Evolutionary conservation across 306 rosid genomes (phyloP), one percentile per base, ranked within the genome.

Genomic region (Corylus heterophylla): DNA sequence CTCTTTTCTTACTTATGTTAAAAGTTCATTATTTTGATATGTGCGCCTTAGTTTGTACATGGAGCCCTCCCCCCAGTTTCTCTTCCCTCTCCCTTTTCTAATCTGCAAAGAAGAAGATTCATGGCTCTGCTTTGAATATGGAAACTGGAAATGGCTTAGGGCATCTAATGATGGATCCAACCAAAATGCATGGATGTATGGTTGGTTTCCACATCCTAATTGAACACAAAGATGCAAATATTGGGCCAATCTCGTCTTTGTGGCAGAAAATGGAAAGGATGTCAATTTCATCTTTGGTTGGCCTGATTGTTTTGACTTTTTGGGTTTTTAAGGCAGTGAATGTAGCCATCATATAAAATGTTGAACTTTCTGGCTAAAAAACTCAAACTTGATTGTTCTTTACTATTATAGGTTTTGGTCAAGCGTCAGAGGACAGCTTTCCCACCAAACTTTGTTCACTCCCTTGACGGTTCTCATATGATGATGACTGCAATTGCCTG

Each of bases 401-500:
- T 56, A 72, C 50, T 75, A 44, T 77, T 82, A 35, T 71, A 94
- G 98, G 88, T 94, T 76, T 73, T 91, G 92, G 90, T 80, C 79
- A 87, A 70, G 83, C 88, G 95, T 85, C 98, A 94, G 81, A 89
- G 88, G 80, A 91, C 97, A 20, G 97, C 98, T 13, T 94, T 94
- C 79, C 98, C 98, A 5, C 98, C 98, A 58, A 94, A 94, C 81
- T 92, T 94, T 87, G 94, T 94, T 80, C 98, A 94, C 86, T 94
- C 98, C 56, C 98, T 94, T 0, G 98, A 94, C 81, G 92, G 97
- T 74, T 89, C 98, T 83, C 98, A 94, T 85, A 94, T 94, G 98
- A 94, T 94, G 98, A 94, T 92, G 98, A 94, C 98, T n/a, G 97
- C 98, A n/a, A 82, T 87, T 81, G 92, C 96, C 84, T 91, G 98